Base-by-base conservation (phyloP, 2,329 filamentous ascomycete species). In the Nannizzia gypsea region DNA sequence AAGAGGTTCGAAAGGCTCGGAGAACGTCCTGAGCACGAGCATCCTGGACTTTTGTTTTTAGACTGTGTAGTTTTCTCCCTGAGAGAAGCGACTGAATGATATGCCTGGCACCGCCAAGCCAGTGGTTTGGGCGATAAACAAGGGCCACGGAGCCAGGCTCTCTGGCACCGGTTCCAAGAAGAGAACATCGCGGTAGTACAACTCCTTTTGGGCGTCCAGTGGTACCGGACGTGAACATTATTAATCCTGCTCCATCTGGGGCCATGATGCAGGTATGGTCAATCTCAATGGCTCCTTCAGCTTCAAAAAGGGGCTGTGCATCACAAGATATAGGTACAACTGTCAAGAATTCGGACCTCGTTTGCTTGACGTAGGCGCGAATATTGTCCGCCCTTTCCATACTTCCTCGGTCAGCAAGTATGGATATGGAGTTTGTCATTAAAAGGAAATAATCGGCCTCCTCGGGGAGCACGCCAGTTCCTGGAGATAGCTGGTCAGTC, bases 181-280 rank as follows among this genome's bases (percentile, higher is more conserved):
- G 20, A 17, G 31, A n/a, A 9, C 13, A 15, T 34, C 55, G n/a
- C 3, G 55, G 55, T 5, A 60, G 58, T 0, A 78, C 73, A 24
- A 73, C 71, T 9, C 73, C 76, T 62, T 77, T 78, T 0, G 76
- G 76, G 0, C 70, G 71, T 0, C 74, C 76, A 1, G 75, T 77
- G 0, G 75, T 78, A 1, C 75, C 76, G 24, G 72, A 76, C 1
- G 74, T 78, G 66, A 77, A 78, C 20, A 78, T 77, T 1, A 78
- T 74, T 2, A 77, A 8, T 13, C 55, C 55, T 22, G 55, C 31
- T 24, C 34, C 26, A n/a, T 6, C 11, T 15, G 55, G 55, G 6
- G 5, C 5, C 26, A 57, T 24, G 11, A 36, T 6, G 24, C 38
- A 15, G 20, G 0, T 6, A 13, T 38, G 6, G 20, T 57, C 36